phyloP scores from a whole-genome alignment of 148 eudicot genomes.

The Arbutus unedo region DNA sequence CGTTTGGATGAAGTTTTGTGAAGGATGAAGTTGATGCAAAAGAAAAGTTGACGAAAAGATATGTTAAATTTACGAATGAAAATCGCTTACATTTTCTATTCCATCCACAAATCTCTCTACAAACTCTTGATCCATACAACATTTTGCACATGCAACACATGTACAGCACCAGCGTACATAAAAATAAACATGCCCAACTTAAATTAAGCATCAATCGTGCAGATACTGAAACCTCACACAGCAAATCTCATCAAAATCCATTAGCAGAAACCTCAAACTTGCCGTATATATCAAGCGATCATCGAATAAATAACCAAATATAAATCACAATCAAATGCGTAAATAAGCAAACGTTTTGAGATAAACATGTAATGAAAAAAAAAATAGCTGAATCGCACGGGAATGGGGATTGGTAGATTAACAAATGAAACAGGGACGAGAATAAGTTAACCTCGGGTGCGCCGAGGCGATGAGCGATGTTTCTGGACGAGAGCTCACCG shows the following conservation, averaged over 20 bases:
- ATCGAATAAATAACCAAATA: background rate
- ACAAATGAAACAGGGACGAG: background rate
- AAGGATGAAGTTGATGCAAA: background rate
- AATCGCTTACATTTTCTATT: background rate
- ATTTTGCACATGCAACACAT: too few species aligned
- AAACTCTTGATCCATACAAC: too few species aligned
- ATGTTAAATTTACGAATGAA: background rate
- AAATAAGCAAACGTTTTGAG: background rate
- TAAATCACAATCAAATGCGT: background rate
- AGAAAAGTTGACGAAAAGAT: background rate
- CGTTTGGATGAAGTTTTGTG: background rate
- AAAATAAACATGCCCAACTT: too few species aligned
- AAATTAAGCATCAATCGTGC: background rate
- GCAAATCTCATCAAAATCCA: background rate
- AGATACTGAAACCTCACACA: background rate
- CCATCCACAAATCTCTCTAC: background rate
- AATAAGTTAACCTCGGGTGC: conserved; percentile 66
- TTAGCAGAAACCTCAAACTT: background rate
- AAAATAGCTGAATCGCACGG: background rate
- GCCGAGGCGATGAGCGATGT: conserved; percentile 62
- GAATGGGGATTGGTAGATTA: background rate
- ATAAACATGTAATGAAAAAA: background rate
- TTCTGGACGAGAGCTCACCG: conserved; percentile 60
- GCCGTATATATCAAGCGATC: background rate
- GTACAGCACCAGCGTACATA: too few species aligned